phyloP scores from a whole-genome alignment of 768 basidiomycete species.

The Lactarius sanguifluus region DNA sequence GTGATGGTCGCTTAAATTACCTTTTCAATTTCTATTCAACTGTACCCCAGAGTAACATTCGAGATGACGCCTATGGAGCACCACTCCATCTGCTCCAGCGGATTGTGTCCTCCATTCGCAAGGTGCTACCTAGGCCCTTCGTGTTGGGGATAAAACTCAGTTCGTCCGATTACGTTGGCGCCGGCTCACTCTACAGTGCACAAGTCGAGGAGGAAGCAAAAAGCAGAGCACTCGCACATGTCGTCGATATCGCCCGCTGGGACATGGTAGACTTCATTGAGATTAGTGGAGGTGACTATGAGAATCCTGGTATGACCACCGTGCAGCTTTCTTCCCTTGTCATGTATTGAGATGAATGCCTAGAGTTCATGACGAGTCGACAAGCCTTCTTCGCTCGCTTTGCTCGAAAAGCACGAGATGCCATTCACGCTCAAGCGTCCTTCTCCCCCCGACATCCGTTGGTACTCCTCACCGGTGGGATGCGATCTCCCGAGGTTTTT shows the following conservation, averaged over 20 bases:
- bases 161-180: slow-evolving; percentile 65
- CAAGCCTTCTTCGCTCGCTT: slow-evolving; percentile 76
- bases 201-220: slow-evolving; percentile 37
- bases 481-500: slow-evolving; percentile 59
- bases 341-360: neutral
- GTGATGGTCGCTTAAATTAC: slow-evolving; percentile 37
- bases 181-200: slow-evolving; percentile 31
- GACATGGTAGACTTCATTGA: slow-evolving; percentile 78
- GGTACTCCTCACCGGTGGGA: slow-evolving; percentile 79
- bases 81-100: slow-evolving; percentile 57
- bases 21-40: neutral
- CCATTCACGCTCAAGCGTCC: slow-evolving; percentile 39
- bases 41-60: slow-evolving; percentile 46
- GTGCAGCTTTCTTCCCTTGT: neutral
- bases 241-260: slow-evolving; percentile 62
- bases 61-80: slow-evolving; percentile 61
- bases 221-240: slow-evolving; percentile 55
- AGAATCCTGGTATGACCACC: slow-evolving; percentile 57
- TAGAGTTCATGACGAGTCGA: slow-evolving; percentile 43
- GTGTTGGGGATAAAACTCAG: slow-evolving; percentile 79
- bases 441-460: slow-evolving; percentile 46
- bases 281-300: slow-evolving; percentile 86
- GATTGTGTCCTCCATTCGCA: slow-evolving; percentile 57
- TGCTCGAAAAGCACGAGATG: slow-evolving; percentile 52
- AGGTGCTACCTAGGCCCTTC: slow-evolving; percentile 55